phyloP scores from a whole-genome alignment of 2,329 filamentous ascomycete genomes.

The Tetracladium maxilliforme region DNA sequence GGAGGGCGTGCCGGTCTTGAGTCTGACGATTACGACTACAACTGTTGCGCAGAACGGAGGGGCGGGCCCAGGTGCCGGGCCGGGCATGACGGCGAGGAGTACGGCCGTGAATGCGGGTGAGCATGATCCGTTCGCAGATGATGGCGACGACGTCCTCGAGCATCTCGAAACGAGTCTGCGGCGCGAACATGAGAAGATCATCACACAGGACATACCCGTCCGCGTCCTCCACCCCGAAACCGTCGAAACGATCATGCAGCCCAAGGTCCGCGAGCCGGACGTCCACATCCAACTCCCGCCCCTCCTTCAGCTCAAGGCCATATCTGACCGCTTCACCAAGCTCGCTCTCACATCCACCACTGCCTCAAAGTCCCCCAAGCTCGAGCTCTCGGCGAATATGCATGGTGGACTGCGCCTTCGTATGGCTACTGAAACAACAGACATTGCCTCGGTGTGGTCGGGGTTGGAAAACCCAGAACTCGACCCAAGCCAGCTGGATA shows the following conservation, averaged over 20 bases:
- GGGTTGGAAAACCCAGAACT: conserved; percentile 77
- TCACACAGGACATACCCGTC: conserved; percentile 94
- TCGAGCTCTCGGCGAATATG: conserved; percentile 90
- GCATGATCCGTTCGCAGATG: conserved; percentile 25
- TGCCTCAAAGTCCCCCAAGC: conserved; percentile 35
- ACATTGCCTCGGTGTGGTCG: conserved; percentile 75
- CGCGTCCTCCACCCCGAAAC: conserved; percentile 70
- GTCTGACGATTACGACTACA: conserved; percentile 75
- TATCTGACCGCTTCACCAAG: conserved; percentile 90
- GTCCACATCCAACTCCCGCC: conserved; percentile 86
- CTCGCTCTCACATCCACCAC: conserved; percentile 42
- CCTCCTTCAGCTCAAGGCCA: conserved; percentile 76
- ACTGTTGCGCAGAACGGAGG: no score
- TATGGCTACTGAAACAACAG: conserved; percentile 69
- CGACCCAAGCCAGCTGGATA: conserved; percentile 61
- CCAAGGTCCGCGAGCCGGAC: conserved; percentile 77
- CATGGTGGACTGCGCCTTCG: conserved; percentile 71
- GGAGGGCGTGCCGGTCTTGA: conserved; percentile 72
- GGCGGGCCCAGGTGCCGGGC: conserved; percentile 6
- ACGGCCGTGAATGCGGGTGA: conserved; percentile 16
- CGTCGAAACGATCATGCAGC: conserved; percentile 90
- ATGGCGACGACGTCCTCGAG: conserved; percentile 30
- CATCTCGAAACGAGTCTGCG: conserved; percentile 38
- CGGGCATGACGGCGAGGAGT: conserved; percentile 9
- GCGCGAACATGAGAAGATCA: conserved; percentile 73